Base-by-base conservation (phyloP, 176 grass and related monocot species). In the Saccharum officinarum region DNA sequence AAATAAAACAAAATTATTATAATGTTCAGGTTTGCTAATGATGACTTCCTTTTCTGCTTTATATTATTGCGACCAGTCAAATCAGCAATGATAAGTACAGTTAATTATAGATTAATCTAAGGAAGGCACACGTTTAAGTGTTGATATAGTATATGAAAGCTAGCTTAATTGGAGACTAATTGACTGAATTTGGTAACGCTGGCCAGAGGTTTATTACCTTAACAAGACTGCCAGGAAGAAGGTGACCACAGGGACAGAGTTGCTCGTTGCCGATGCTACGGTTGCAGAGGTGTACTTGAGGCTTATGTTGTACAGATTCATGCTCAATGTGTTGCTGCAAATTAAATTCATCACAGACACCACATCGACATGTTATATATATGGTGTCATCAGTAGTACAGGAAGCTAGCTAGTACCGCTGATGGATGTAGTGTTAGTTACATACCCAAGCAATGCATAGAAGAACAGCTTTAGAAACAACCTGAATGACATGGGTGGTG, bases 401-500 rank as follows among this genome's bases (percentile, higher is more conserved):
- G 55, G 20, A 59, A 59, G 52, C 5, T 54, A 54, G 50, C 54
- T 59, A 22, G 17, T n/a, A n/a, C 54, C 54, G 17, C 14, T 17
- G 10, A 72, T 44, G 10, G 11, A 60, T 49, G 1, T 5, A 37
- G 26, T 75, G 8, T 60, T 10, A 10, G 69, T 17, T 36, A 45
- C 82, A 59, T 91, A 94, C 92, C 92, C 92, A 28, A 91, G 23
- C 3, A 97, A 71, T 31, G 92, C 88, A 77, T 71, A 92, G 15
- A 97, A 10, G 92, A 97, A 97, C 34, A 97, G 60, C 91, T 95
- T 97, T 26, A 93, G 23, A 10, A 90, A 77, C 72, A 95, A 5
- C 25, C 82, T 10, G 13, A 79, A 86, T 0, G 92, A 69, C 81
- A 97, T 49, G 13, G 86, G 75, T 55, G 88, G 78, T 25, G 75